These are phyloP conservation scores for Paramecium sonneborni DNA, from an alignment of 73 alveolate species.

Conservation along the genomic window DNA sequence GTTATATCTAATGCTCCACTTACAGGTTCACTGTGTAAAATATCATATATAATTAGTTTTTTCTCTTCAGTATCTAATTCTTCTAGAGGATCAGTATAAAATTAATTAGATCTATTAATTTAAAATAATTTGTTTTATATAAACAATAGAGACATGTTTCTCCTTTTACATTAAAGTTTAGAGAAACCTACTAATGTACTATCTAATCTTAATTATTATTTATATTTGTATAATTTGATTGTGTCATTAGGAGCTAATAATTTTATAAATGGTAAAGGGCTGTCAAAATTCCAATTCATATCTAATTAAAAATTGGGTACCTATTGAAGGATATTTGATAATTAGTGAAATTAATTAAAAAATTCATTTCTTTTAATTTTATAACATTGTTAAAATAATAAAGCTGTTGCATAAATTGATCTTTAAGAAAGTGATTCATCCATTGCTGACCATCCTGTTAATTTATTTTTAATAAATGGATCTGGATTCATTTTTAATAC, in stretches of 20 bases:
- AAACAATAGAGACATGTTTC: constrained; percentile 30
- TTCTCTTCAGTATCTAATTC: constrained; percentile 51
- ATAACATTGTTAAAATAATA: constrained; percentile 35
- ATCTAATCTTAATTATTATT: constrained; percentile 32
- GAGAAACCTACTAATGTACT: constrained; percentile 43
- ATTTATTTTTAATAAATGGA: constrained; percentile 32
- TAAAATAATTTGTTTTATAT: not conserved
- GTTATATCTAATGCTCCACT: constrained; percentile 45
- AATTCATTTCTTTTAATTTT: constrained; percentile 10
- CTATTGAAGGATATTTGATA: not conserved
- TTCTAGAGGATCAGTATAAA: constrained; percentile 45
- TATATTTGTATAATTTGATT: constrained; percentile 40
- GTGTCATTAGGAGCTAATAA: constrained; percentile 50
- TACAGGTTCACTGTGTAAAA: constrained; percentile 37
- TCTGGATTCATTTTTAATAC: constrained; percentile 39
- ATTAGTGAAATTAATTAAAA: not conserved
- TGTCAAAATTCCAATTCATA: constrained; percentile 55
- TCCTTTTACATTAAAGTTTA: constrained; percentile 28
- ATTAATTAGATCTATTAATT: constrained; percentile 39
- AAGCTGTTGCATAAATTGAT: constrained; percentile 47
- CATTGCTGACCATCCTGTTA: constrained; percentile 55
- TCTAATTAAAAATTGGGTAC: constrained; percentile 28
- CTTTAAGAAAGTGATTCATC: constrained; percentile 53
- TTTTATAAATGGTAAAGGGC: constrained; percentile 51
- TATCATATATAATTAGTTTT: constrained; percentile 30